Conservation (phyloP, 2,329 filamentous ascomycete species). For the Fusarium gaditjirri region DNA sequence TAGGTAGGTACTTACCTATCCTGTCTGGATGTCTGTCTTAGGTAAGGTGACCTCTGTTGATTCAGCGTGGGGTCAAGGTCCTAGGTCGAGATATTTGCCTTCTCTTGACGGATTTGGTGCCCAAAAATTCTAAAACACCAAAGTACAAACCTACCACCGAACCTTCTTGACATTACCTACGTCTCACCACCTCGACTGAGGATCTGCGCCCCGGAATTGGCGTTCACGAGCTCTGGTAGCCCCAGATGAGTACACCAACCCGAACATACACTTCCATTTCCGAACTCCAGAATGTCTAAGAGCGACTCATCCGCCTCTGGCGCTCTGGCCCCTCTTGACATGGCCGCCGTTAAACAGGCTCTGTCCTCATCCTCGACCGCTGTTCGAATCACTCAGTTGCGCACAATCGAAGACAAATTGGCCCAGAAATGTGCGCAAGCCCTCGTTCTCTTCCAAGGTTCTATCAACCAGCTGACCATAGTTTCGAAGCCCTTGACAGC, state of each 20-base stretch:
- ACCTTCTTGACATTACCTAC: conserved; percentile 1
- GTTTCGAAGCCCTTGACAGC: conserved; percentile 57
- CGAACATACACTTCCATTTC: conserved; percentile 29
- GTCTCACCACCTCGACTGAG: conserved; percentile 13
- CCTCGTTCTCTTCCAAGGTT: conserved; percentile 4
- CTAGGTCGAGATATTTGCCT: conserved; percentile 35
- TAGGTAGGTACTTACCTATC: background rate
- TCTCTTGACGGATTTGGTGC: conserved; percentile 35
- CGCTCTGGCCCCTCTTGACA: conserved; percentile 57
- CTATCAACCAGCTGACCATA: conserved; percentile 33
- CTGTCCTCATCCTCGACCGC: conserved; percentile 72
- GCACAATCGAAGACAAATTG: conserved; percentile 66
- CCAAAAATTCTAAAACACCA: conserved; percentile 32
- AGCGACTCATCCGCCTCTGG: conserved; percentile 56
- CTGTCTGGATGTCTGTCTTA: conserved; percentile 1
- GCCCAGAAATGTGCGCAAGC: conserved; percentile 61
- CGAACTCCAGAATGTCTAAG: conserved; percentile 51
- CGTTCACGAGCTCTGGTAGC: conserved; percentile 44
- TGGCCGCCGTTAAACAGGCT: conserved; percentile 59
- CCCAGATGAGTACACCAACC: conserved; percentile 49
- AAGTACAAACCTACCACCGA: conserved; percentile 19
- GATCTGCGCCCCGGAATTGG: conserved; percentile 24
- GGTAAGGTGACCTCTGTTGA: conserved; percentile 27
- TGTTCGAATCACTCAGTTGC: conserved; percentile 64
- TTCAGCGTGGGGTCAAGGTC: conserved; percentile 38